These are phyloP conservation scores for Clonostachys solani DNA, from an alignment of 2,329 filamentous ascomycete species.

Conservation along the genomic window DNA sequence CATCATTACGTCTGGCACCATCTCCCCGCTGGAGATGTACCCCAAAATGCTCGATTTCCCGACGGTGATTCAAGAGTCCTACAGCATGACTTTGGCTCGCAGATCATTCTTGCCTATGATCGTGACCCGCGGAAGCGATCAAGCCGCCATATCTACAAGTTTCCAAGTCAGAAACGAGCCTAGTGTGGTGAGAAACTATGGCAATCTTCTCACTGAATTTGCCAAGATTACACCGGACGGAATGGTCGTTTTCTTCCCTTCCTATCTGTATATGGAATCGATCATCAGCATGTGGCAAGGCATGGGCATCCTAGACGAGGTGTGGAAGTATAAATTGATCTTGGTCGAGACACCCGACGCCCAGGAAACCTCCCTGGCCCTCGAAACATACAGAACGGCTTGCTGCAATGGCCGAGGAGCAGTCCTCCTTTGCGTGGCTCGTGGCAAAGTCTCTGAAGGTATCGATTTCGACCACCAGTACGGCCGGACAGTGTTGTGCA, in stretches of 20 bases:
- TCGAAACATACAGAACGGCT: conserved; percentile 95
- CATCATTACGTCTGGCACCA: conserved; percentile 96
- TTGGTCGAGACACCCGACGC: conserved; percentile 96
- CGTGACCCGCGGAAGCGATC: conserved; percentile 90
- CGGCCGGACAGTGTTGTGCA: conserved; percentile 90
- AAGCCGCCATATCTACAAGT: conserved; percentile 85
- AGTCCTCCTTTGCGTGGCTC: conserved; percentile 88
- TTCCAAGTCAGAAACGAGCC: conserved; percentile 96
- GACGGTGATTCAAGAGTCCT: conserved; percentile 93
- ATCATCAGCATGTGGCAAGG: conserved; percentile 99
- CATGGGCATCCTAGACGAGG: conserved; percentile 94
- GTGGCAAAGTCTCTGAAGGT: conserved; percentile 95
- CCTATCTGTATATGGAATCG: conserved; percentile 98
- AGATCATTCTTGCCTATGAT: conserved; percentile 98
- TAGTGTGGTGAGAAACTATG: conserved; percentile 95
- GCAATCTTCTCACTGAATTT: conserved; percentile 89
- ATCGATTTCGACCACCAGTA: conserved; percentile 99
- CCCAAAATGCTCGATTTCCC: conserved; percentile 96
- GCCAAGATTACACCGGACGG: conserved; percentile 94
- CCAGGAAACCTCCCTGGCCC: conserved; percentile 90
- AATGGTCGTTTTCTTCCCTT: conserved; percentile 98
- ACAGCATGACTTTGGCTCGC: conserved; percentile 91
- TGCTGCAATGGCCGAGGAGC: conserved; percentile 96
- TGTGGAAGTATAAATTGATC: conserved; percentile 99
- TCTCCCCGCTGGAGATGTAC: conserved; percentile 97